Base-by-base conservation (phyloP, 2,329 filamentous ascomycete species). In the Corinectria fuckeliana region DNA sequence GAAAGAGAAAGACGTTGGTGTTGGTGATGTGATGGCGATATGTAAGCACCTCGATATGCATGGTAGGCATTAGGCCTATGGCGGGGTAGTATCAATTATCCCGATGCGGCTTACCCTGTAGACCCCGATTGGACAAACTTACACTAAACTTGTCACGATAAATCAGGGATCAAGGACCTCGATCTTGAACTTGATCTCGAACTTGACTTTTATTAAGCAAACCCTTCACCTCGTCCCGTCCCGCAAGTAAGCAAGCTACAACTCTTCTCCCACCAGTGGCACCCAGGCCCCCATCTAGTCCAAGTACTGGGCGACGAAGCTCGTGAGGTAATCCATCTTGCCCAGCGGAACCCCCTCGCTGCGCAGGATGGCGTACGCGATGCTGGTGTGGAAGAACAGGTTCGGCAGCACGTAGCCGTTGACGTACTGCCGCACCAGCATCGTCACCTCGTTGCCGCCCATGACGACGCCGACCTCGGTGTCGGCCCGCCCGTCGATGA, bases 311-410 rank as follows among this genome's bases (percentile, higher is more conserved):
- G 50, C 65, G 9, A 79, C 18, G 57, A 78, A 80, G 14, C 67
- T 14, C 4, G 11, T 36, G 38, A 86, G 65, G 70, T 77, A 90
- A 68, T 89, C 84, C 51, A 61, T 38, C 80, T 90, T 90, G 30
- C 86, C 86, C 16, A 91, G n/a, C 0, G 78, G 75, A 23, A 89
- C 84, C 1, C 88, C 88, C 74, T 86, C 81, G 68, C 80, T 82
- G 60, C 88, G 78, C 70, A 90, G 69, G 55, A 91, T 85, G 20
- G 74, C 78, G 75, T 91, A 91, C 9, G 84, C 79, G 11, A 80
- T 87, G 3, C 74, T 80, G 13, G 85, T 64, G 70, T 91, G 88
- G 74, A 91, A 91, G 76, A 80, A 88, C 65, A 89, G 74, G 68
- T 90, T 88, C 20, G 88, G 86, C 41, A 87, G 55, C 4, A 75